Evolutionary conservation across 1,139 yeast genomes (phyloP).

Genomic region (Suhomyces chickasaworum): DNA sequence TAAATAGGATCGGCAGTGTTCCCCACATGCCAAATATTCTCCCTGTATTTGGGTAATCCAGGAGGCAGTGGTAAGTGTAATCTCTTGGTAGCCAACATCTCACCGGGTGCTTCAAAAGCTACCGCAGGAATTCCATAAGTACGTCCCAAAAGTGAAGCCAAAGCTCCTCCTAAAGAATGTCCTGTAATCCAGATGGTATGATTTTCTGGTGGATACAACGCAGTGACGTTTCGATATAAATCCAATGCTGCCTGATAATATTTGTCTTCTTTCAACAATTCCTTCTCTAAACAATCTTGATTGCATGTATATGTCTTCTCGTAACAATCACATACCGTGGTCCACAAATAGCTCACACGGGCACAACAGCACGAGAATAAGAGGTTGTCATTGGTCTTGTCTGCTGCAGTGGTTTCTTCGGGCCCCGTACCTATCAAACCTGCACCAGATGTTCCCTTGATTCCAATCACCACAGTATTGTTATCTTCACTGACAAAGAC

Average conservation of each 20-base stretch:
- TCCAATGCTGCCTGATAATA: slow-evolving; percentile 83
- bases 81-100: slow-evolving; percentile 76
- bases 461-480: slow-evolving; percentile 72
- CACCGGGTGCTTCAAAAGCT: slow-evolving; percentile 94
- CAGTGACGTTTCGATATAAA: slow-evolving; percentile 71
- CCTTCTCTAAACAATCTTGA: slow-evolving; percentile 81
- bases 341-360: slow-evolving; percentile 87
- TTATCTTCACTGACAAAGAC: slow-evolving; percentile 71
- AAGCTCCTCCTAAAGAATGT: slow-evolving; percentile 92
- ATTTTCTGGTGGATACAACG: slow-evolving; percentile 63
- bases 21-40: slow-evolving; percentile 93
- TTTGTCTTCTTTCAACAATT: slow-evolving; percentile 70
- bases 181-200: slow-evolving; percentile 87
- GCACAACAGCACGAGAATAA: slow-evolving; percentile 97
- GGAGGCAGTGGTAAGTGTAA: slow-evolving; percentile 93
- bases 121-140: slow-evolving; percentile 91
- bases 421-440: slow-evolving; percentile 73
- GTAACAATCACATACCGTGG: slow-evolving; percentile 94
- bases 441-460: slow-evolving; percentile 93
- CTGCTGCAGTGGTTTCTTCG: slow-evolving; percentile 76
- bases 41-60: slow-evolving; percentile 75
- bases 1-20: slow-evolving; percentile 96
- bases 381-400: slow-evolving; percentile 83
- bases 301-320: slow-evolving; percentile 85
- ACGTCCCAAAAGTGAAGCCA: slow-evolving; percentile 79